A percentile compares a stretch with the other conserved stretches of the same genome.
These are phyloP conservation scores for Boletus patriciae DNA, from an alignment of 768 basidiomycete species.

Conservation along the genomic window DNA sequence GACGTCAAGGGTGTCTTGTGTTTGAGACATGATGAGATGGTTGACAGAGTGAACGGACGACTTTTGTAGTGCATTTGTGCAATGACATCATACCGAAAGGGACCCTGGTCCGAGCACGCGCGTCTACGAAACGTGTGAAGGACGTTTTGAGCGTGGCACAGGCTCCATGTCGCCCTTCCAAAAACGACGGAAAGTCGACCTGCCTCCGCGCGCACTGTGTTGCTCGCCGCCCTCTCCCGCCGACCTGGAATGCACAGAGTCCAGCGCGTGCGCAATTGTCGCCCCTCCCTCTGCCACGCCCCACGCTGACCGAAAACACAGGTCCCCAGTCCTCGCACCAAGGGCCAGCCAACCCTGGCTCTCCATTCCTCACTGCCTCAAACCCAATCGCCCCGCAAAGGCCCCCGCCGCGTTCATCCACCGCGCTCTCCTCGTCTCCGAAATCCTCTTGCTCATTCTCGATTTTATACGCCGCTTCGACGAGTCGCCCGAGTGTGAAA, in stretches of 20 bases:
- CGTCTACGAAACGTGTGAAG: conserved; percentile 3
- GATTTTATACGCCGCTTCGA: conserved; percentile 21
- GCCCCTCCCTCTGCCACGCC: not conserved
- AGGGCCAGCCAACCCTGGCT: not conserved
- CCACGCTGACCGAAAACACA: conserved; percentile 5
- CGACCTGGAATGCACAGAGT: not conserved
- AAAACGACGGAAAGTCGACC: not conserved
- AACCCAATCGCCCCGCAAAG: not conserved
- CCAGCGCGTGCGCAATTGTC: conserved; percentile 2
- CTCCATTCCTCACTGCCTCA: not conserved
- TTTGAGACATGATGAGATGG: not conserved
- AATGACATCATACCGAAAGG: not conserved
- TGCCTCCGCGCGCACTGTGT: not conserved
- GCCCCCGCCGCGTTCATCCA: conserved; percentile 11
- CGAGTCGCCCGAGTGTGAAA: conserved; percentile 21
- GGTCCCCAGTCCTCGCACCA: not conserved
- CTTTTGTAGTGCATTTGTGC: not conserved
- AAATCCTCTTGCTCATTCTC: conserved; percentile 26
- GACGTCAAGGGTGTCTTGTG: not conserved
- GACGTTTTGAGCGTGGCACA: not conserved
- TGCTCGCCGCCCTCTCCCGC: not conserved
- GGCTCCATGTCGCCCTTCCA: not conserved
- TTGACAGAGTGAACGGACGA: not conserved
- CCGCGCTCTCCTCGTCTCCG: conserved; percentile 21
- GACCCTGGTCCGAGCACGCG: not conserved